Conservation (phyloP, 2,329 filamentous ascomycete species). For the Alternaria consortialis region DNA sequence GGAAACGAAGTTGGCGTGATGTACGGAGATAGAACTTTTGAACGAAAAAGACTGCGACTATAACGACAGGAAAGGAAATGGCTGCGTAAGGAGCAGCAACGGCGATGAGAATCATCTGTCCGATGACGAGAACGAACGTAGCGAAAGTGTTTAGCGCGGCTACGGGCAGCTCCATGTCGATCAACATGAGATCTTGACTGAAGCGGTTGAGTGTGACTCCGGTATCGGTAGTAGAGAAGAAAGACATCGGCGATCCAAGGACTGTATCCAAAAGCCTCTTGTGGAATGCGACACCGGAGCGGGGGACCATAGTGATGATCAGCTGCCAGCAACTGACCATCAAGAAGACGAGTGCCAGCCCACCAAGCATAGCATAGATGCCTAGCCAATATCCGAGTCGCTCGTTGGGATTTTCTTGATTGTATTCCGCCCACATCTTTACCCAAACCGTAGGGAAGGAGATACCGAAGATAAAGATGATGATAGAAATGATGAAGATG, state of each 20-base stretch:
- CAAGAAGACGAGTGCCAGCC: slow-evolving; percentile 37
- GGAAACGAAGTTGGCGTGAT: slow-evolving; percentile 59
- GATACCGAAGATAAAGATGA: slow-evolving; percentile 47
- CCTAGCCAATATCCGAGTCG: slow-evolving; percentile 46
- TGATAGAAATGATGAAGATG: slow-evolving; percentile 43
- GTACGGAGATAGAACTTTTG: slow-evolving; percentile 60
- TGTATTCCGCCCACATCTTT: slow-evolving; percentile 59
- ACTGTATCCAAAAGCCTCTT: slow-evolving; percentile 59
- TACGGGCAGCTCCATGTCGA: slow-evolving; percentile 55
- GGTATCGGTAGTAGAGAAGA: slow-evolving; percentile 56
- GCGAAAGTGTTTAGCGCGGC: slow-evolving; percentile 46
- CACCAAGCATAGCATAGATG: slow-evolving; percentile 44
- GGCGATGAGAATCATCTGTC: slow-evolving; percentile 51
- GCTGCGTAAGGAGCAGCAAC: slow-evolving; percentile 53
- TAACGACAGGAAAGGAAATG: slow-evolving; percentile 52
- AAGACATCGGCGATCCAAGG: slow-evolving; percentile 55
- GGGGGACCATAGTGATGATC: slow-evolving; percentile 63
- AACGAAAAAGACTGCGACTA: slow-evolving; percentile 51
- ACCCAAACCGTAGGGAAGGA: slow-evolving; percentile 57
- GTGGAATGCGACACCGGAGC: slow-evolving; percentile 62
- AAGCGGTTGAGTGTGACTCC: slow-evolving; percentile 60
- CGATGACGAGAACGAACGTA: slow-evolving; percentile 46
- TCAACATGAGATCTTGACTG: slow-evolving; percentile 59
- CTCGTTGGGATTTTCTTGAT: slow-evolving; percentile 50
- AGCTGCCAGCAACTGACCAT: slow-evolving; percentile 54